A percentile compares a stretch with the other conserved stretches of the same genome.
These are phyloP conservation scores for Moesziomyces sp. DNA, from an alignment of 1,284 basidiomycete species.

Conservation along the genomic window DNA sequence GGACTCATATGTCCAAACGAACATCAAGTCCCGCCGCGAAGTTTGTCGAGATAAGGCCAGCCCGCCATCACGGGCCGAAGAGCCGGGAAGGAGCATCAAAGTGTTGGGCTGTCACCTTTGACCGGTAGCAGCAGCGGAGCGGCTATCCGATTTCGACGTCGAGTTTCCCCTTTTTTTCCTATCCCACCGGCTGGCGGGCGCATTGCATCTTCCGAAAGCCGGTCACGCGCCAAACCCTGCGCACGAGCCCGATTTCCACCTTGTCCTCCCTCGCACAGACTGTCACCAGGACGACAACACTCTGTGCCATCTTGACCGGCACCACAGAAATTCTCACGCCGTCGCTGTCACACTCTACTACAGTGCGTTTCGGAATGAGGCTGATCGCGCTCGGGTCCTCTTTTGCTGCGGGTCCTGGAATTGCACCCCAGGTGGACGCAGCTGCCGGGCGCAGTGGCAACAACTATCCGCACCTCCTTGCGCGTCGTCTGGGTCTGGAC, in stretches of 20 bases:
- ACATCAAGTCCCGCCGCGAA: no score
- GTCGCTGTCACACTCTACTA: no score
- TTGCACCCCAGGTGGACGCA: constrained; percentile 15
- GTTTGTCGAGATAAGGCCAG: no score
- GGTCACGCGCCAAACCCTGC: not conserved
- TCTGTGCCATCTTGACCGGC: no score
- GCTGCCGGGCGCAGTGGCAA: constrained; percentile 31
- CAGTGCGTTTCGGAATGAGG: not conserved
- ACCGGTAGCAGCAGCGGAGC: no score
- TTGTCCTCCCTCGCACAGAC: not conserved
- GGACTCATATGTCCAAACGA: no score
- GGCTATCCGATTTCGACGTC: not conserved
- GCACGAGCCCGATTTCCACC: not conserved
- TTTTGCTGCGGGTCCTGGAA: constrained; percentile 33
- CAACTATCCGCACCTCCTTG: constrained; percentile 31
- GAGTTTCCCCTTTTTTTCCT: not conserved
- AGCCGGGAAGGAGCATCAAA: no score
- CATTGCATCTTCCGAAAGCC: not conserved
- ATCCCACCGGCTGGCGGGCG: not conserved
- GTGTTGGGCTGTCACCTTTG: not conserved
- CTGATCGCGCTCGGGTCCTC: constrained; percentile 29
- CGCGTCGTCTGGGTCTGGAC: constrained; percentile 16
- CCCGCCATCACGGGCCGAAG: no score
- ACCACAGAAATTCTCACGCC: no score
- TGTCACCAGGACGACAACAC: no score